phyloP scores from a whole-genome alignment of 1,284 basidiomycete genomes.

The Cystobasidiaceae sp. region DNA sequence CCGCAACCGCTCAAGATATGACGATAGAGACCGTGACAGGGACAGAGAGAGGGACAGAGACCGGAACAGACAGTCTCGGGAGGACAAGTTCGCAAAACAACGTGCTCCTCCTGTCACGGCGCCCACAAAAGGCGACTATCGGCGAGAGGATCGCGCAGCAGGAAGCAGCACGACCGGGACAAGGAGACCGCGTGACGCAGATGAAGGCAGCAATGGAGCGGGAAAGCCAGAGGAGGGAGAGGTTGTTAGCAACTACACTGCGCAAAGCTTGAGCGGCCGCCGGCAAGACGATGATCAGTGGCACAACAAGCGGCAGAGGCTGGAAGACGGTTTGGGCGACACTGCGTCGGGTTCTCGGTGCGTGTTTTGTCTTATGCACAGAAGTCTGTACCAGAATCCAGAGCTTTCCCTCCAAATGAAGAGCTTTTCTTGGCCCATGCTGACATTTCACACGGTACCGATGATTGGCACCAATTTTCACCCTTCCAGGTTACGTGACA shows the following conservation, averaged over 20 bases:
- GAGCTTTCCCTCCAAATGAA: not conserved
- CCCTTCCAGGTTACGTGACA: not conserved
- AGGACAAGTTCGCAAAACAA: conserved; percentile 27
- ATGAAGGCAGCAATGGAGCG: not conserved
- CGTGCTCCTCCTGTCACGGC: not conserved
- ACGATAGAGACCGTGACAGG: conserved; percentile 2
- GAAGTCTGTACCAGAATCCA: not conserved
- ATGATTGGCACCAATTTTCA: not conserved
- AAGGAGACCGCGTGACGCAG: not conserved
- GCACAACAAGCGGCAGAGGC: conserved; percentile 22
- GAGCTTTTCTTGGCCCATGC: not conserved
- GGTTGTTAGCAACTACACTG: not conserved
- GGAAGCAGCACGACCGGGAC: not conserved
- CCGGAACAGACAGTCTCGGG: conserved; percentile 7
- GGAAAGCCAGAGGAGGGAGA: conserved; percentile 6
- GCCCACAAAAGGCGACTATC: not conserved
- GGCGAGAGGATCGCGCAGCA: conserved; percentile 12
- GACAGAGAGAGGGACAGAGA: conserved; percentile 25
- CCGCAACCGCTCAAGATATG: not conserved
- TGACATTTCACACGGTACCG: too few relatives aligned
- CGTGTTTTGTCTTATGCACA: conserved; percentile 2
- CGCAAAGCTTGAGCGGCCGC: not conserved
- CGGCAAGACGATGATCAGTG: not conserved
- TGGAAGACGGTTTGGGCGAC: conserved; percentile 8
- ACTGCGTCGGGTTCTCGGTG: conserved; percentile 7